Percentiles rank a stretch among this genome's conserved stretches.
Conservation (phyloP, 192 early-diverging fungal species). For the Powellomyces hirtus region DNA sequence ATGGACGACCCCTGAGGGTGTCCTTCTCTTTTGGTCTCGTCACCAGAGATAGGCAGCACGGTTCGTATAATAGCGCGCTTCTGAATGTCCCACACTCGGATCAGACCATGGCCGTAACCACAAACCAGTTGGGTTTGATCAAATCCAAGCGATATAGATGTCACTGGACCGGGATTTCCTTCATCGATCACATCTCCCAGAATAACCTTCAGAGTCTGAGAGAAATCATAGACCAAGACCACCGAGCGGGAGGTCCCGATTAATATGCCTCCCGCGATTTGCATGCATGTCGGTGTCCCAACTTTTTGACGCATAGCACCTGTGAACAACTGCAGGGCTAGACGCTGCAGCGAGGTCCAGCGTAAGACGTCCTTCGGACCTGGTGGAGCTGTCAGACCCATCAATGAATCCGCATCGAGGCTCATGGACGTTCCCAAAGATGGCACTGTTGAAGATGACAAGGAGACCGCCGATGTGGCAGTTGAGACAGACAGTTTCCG, state of each 20-base stretch:
- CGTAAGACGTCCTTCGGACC: constrained; percentile 37
- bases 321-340: constrained; percentile 27
- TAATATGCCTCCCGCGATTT: constrained; percentile 32
- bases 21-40: constrained; percentile 30
- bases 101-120: constrained; percentile 39
- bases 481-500: constrained; percentile 25
- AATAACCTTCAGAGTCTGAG: constrained; percentile 25
- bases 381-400: constrained; percentile 16
- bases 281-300: constrained; percentile 37
- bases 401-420: not conserved
- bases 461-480: constrained; percentile 4
- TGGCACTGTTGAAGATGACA: constrained; percentile 8
- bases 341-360: constrained; percentile 33
- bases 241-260: constrained; percentile 40
- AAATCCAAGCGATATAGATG: constrained; percentile 30
- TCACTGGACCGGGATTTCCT: constrained; percentile 34
- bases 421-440: not conserved
- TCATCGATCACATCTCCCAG: constrained; percentile 33
- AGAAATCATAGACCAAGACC: constrained; percentile 38
- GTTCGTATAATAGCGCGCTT: constrained; percentile 19
- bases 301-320: constrained; percentile 28
- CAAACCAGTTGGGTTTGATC: constrained; percentile 37
- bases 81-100: constrained; percentile 48
- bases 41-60: constrained; percentile 25
- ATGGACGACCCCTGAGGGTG: constrained; percentile 38